Base-by-base conservation (phyloP, 352 stramenopile genomes). In the Phytophthora agathidicida region DNA sequence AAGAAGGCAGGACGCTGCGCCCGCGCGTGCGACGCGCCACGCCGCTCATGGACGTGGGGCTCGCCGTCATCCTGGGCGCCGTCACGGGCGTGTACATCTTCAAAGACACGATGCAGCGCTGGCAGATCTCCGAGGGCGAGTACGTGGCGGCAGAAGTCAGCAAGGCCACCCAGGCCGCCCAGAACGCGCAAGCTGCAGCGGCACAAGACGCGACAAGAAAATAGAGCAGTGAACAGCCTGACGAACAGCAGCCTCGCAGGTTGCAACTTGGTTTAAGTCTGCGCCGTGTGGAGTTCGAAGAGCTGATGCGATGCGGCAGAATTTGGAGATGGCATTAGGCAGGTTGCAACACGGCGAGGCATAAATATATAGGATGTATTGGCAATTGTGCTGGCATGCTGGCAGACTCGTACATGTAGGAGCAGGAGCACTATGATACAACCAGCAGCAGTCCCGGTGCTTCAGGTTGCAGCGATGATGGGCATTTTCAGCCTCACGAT, bases 31-130 rank as follows among this genome's bases (percentile, higher is more conserved):
- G 73, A 6, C 76, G 80, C 37, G 61, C 66, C 11, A 86, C 76
- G 20, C 76, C 80, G 43, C 66, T 87, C n/a, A 76, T 89, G 65
- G 80, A 89, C 41, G 56, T 89, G 23, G 67, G 62, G 8, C 56
- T 89, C 14, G 76, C 80, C 1, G 63, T 87, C 32, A 45, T 89
- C 8, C 20, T 86, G 23, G 80, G 80, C 19, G 75, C 62, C 30
- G 63, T 82, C 20, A 88, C 77, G 10, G 77, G 77, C 17, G 76
- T 86, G n/a, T 89, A 89, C 59, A 89, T 89, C 53, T 89, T 89
- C 68, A 83, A 86, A 42, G 80, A 89, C 66, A 82, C 77, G 38
- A 68, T 89, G 53, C 67, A 73, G 47, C 53, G 69, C 39, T 87
- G 69, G 69, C 74, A 80, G 42, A 55, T 78, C 22, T 64, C 68